Percentiles rank a stretch among this genome's conserved stretches.
Evolutionary conservation across 495 filamentous ascomycete species (phyloP).

Genomic region (Pseudomonodictys pantanalensis): DNA sequence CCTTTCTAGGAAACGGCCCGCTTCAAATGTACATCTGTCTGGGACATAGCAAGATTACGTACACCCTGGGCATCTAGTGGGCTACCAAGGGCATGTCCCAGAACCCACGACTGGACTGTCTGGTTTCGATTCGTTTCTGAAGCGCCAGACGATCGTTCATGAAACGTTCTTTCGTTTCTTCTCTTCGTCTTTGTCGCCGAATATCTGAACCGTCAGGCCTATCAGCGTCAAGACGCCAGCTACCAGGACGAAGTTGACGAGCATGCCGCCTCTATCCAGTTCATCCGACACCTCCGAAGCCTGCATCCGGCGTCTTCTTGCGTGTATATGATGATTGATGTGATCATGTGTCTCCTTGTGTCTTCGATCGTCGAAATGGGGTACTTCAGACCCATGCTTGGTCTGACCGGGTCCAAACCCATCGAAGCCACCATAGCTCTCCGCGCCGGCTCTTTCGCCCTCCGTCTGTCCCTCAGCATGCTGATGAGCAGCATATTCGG

Average conservation of each 20-base stretch:
- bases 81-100: too few relatives aligned
- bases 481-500: conserved; percentile 14
- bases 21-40: too few relatives aligned
- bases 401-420: conserved; percentile 47
- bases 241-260: conserved; percentile 48
- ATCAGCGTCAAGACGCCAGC: conserved; percentile 30
- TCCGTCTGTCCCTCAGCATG: background rate
- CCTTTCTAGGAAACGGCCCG: too few relatives aligned
- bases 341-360: conserved; percentile 68
- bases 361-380: conserved; percentile 62
- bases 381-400: conserved; percentile 50
- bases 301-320: conserved; percentile 43
- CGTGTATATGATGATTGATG: conserved; percentile 43
- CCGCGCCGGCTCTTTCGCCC: conserved; percentile 6
- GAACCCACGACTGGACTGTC: too few relatives aligned
- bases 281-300: conserved; percentile 36
- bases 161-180: conserved; percentile 17
- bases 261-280: conserved; percentile 38
- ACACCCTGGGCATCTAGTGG: too few relatives aligned
- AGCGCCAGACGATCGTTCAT: too few relatives aligned
- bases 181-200: conserved; percentile 9
- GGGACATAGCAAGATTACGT: too few relatives aligned
- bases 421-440: conserved; percentile 16
- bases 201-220: conserved; percentile 16
- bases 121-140: too few relatives aligned